Base-by-base conservation (phyloP, 2,329 filamentous ascomycete genomes). In the Talaromyces sp. region DNA sequence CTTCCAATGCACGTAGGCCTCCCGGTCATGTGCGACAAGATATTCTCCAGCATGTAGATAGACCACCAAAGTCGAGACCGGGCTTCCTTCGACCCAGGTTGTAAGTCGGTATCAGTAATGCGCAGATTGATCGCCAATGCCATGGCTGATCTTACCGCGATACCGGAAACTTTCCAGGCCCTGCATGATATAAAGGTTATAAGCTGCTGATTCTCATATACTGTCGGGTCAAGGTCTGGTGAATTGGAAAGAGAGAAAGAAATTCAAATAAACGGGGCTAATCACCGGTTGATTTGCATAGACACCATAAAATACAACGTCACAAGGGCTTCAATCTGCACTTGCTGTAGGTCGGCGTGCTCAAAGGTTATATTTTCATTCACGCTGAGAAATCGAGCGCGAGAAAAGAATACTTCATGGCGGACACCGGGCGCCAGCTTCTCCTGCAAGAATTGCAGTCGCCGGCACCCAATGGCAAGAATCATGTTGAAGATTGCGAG, bases 401-500 rank as follows among this genome's bases (percentile, higher is more conserved):
- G 70, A 3, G 76, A 74, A 62, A 80, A 71, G 60, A 76, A 80
- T 11, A 77, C 63, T 33, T 76, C 63, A 46, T 79, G 75, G 59
- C 79, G 70, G n/a, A 71, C 68, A 37, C 73, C 71, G 1, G 66
- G 66, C 37, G 62, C 65, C 60, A 68, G 70, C 1, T 67, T 64
- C 16, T 67, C 66, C 37, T 75, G 66, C 16, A 70, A 67, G 6
- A 77, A 66, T n/a, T 72, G 73, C 21, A 72, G 73, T 63, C 78
- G 75, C 35, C 72, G 73, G 63, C 76, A 77, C 1, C 75, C 76
- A 61, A 80, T 76, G 5, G 78, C 78, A 59, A 80, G 77, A n/a
- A 80, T 73, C 69, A 80, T 72, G 61, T 80, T 80, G 58, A 80
- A 61, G n/a, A 79, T 76, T 1, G 77, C 76, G 5, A 79, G 69